Percentiles rank a stretch among this genome's conserved stretches.
Conservation (phyloP, 495 filamentous ascomycete species). For the Aspergillus cavernicola region DNA sequence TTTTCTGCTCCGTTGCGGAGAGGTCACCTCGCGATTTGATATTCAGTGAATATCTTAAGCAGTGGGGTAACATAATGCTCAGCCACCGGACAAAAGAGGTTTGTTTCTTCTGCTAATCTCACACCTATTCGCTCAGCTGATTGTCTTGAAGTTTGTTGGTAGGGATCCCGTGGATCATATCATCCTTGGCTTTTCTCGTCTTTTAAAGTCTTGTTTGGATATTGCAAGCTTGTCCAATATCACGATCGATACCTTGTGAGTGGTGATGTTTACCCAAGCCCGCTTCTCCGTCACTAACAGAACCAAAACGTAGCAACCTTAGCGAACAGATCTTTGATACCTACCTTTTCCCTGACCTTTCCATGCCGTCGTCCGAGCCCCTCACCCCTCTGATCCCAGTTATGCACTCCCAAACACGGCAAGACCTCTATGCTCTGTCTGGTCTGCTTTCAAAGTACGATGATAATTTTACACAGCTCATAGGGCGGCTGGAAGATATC, state of each 20-base stretch:
- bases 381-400: slow-evolving; percentile 41
- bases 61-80: slow-evolving; percentile 55
- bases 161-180: slow-evolving; percentile 47
- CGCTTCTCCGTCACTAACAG: slow-evolving; percentile 3
- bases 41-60: slow-evolving; percentile 44
- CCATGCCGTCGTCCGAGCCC: slow-evolving; percentile 22
- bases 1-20: slow-evolving; percentile 55
- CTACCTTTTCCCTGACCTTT: slow-evolving; percentile 66
- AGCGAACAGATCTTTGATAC: slow-evolving; percentile 58
- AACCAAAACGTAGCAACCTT: slow-evolving; percentile 33
- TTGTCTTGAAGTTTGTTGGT: slow-evolving; percentile 43
- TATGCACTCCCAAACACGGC: slow-evolving; percentile 53
- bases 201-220: slow-evolving; percentile 48
- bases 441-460: slow-evolving; percentile 55
- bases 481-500: slow-evolving; percentile 52
- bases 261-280: neutral
- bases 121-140: slow-evolving; percentile 1
- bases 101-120: slow-evolving; percentile 1
- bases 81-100: slow-evolving; percentile 51
- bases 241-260: slow-evolving; percentile 38
- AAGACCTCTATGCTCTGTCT: slow-evolving; percentile 62
- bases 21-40: slow-evolving; percentile 47
- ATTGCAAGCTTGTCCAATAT: slow-evolving; percentile 42
- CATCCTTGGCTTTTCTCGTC: slow-evolving; percentile 43
- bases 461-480: slow-evolving; percentile 43